Evolutionary conservation across 129 eudicot species (phyloP), one percentile per base, ranked within the genome.

Genomic region (Chrysanthemum makinoi): DNA sequence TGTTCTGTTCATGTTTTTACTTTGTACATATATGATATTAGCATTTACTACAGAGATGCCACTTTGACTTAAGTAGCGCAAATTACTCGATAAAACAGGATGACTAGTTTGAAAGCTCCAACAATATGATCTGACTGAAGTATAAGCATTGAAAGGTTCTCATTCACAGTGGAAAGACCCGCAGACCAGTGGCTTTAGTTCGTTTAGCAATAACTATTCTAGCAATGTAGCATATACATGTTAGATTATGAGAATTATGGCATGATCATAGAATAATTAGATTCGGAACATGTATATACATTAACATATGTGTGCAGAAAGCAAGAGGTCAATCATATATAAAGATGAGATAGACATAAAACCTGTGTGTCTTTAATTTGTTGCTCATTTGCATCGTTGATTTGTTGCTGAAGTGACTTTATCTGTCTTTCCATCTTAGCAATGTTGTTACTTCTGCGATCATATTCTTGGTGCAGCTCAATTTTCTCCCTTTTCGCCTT

Each of bases 301-400:
- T n/a, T n/a, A n/a, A n/a, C n/a, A n/a, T 74, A 75, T 10, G 17
- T 16, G 20, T 15, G 44, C 22, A 56, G 35, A 43, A 44, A 65
- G 70, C 35, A 75, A 43, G 73, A 35, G 55, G 53, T 28, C 60
- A 67, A 58, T 13, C 53, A 28, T 75, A 71, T 11, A 28, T 33
- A 22, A 73, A 16, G 60, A 26, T 70, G 16, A 44, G 19, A 33
- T 26, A 55, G 49, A 73, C 11, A 48, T 10, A 64, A 19, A 71
- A 92, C 98, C 95, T 92, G 98, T 20, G 98, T 92, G 70, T 83
- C 80, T 63, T 73, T 83, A 12, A 77, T 73, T 75, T 83, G 85
- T 82, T 86, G 95, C 81, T 86, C 98, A 66, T 73, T 74, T 61
- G 77, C 73, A 59, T 89, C 91, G 48, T 59, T 83, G 35, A 86